A percentile compares a stretch with the other conserved stretches of the same genome.
These are phyloP conservation scores for Colletotrichum graminicola DNA, from an alignment of 2,329 filamentous ascomycete genomes.

Conservation along the genomic window DNA sequence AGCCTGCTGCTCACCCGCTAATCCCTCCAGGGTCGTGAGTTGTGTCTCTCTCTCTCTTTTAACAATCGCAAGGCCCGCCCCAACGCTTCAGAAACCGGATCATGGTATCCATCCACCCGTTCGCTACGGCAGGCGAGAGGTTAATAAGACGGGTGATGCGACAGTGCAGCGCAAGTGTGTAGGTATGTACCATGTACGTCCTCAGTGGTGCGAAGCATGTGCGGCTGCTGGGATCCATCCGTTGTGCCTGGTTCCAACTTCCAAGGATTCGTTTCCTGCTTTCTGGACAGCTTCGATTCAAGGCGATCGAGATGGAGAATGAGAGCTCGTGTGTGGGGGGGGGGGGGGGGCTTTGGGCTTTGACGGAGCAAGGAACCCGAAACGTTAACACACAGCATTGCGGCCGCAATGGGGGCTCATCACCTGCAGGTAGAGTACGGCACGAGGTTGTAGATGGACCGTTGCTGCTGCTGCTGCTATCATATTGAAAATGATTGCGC, in stretches of 20 bases:
- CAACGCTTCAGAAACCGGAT: slow-evolving; percentile 7
- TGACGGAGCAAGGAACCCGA: background rate
- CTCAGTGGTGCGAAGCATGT: slow-evolving; percentile 25
- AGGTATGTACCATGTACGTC: no score
- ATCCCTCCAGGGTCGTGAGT: background rate
- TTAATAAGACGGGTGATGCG: slow-evolving; percentile 18
- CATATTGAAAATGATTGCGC: no score
- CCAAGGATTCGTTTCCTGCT: slow-evolving; percentile 4
- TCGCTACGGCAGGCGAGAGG: slow-evolving; percentile 2
- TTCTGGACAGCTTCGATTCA: background rate
- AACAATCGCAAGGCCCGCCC: slow-evolving; percentile 2
- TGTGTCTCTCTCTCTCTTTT: slow-evolving; percentile 18
- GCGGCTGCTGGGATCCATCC: slow-evolving; percentile 15
- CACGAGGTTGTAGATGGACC: no score
- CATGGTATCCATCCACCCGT: background rate
- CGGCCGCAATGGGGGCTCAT: background rate
- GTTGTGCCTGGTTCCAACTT: slow-evolving; percentile 19
- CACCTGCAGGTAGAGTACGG: background rate
- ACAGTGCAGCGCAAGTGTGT: background rate
- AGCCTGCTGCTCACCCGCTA: slow-evolving; percentile 11
- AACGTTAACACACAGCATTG: background rate
- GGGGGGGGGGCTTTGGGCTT: no score
- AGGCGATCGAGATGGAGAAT: background rate
- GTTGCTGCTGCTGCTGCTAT: background rate
- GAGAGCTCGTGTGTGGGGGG: no score